These are phyloP conservation scores for Penicillium coffeae DNA, from an alignment of 495 filamentous ascomycete species.

Conservation along the genomic window DNA sequence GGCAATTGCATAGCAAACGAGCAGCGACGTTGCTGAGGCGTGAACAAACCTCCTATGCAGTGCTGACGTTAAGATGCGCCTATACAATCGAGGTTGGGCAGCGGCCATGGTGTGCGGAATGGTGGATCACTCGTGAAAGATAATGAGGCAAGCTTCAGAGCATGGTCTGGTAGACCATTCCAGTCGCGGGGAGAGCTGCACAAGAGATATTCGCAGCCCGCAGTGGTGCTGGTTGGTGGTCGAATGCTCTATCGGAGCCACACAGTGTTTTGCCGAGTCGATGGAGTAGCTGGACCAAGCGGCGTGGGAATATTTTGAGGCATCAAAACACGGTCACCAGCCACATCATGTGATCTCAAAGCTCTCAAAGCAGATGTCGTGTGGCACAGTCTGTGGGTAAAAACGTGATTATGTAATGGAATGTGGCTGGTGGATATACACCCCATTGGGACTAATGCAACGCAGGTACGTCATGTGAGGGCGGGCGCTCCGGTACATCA, in stretches of 20 bases:
- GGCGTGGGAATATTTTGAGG: not conserved
- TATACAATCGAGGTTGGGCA: slow-evolving; percentile 57
- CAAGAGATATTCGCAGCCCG: not conserved
- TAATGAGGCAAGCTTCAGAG: slow-evolving; percentile 26
- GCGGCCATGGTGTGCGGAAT: slow-evolving; percentile 45
- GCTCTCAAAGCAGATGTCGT: not conserved
- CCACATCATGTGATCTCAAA: not conserved
- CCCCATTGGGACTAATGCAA: slow-evolving; percentile 16
- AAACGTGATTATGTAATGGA: slow-evolving; percentile 1
- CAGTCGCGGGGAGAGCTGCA: slow-evolving; percentile 12
- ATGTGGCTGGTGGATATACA: not conserved
- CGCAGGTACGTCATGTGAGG: slow-evolving; percentile 33
- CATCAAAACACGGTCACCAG: not conserved
- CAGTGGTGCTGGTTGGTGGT: slow-evolving; percentile 4
- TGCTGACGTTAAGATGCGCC: slow-evolving; percentile 85
- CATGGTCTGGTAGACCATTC: slow-evolving; percentile 30
- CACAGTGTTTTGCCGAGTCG: not conserved
- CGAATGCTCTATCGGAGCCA: not conserved
- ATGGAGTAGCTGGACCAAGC: not conserved
- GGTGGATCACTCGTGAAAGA: slow-evolving; percentile 20
- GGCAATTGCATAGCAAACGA: slow-evolving; percentile 70
- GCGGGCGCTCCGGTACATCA: slow-evolving; percentile 25
- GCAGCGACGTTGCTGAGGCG: slow-evolving; percentile 61
- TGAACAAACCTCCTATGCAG: slow-evolving; percentile 82
- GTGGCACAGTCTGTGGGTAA: not conserved